Conservation (phyloP, 148 eudicot genomes). For the Heliosperma pusillum region DNA sequence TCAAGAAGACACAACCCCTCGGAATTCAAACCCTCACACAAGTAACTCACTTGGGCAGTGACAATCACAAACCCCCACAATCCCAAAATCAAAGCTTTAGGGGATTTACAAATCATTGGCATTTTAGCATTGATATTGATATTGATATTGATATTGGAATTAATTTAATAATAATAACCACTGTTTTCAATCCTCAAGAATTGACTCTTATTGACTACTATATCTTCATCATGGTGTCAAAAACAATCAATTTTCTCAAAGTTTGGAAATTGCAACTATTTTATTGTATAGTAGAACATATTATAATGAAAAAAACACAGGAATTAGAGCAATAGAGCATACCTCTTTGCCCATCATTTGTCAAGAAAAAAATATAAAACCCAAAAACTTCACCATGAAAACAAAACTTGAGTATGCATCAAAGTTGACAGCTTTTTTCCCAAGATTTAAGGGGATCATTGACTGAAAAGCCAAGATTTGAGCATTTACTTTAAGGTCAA, state of each 20-base stretch:
- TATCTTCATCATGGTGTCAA: neutral
- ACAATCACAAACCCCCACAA: slow-evolving; percentile 32
- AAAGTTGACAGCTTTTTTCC: slow-evolving; percentile 23
- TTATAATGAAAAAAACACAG: neutral
- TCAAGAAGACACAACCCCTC: slow-evolving; percentile 75
- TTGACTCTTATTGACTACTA: neutral
- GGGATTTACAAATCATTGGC: slow-evolving; percentile 29
- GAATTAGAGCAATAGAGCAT: slow-evolving; percentile 19
- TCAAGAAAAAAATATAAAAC: no score
- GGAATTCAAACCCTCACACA: slow-evolving; percentile 57
- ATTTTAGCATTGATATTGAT: slow-evolving; percentile 34
- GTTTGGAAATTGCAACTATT: neutral
- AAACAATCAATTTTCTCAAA: neutral
- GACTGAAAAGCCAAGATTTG: no score
- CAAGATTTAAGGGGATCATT: slow-evolving; percentile 30
- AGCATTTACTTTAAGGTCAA: slow-evolving; percentile 24
- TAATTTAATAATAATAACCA: neutral
- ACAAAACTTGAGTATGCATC: slow-evolving; percentile 6
- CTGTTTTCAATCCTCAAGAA: neutral
- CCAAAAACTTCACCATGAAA: no score
- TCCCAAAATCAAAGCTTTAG: slow-evolving; percentile 32
- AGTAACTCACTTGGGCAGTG: slow-evolving; percentile 27
- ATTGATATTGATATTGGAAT: no score
- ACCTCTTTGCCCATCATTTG: slow-evolving; percentile 30
- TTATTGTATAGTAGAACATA: neutral